Base-by-base conservation (phyloP, 2,329 filamentous ascomycete species). In the Verruconis gallopava region DNA sequence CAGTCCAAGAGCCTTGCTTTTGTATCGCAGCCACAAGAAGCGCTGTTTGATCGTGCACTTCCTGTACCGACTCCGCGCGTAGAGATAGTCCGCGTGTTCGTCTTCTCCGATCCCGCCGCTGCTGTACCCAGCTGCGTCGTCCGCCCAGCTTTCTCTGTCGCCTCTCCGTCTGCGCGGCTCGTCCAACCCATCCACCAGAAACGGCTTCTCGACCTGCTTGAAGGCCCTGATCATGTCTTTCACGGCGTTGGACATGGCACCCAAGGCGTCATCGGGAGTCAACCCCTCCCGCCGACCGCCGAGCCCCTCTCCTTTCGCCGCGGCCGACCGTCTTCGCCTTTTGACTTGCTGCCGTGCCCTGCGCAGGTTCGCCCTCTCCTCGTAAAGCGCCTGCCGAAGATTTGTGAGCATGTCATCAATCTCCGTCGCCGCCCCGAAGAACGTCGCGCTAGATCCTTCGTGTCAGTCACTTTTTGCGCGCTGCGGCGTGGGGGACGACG, bases 321-420 rank as follows among this genome's bases (percentile, higher is more conserved):
- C 4, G 44, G 15, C 2, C 25, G 46, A 17, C 44, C 46, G 21
- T 46, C 4, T 13, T 37, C 39, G 15, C 47, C 43, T 49, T 52
- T 45, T 45, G 22, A 47, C 46, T 38, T 49, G 49, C 13, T 49
- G 49, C 34, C 49, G 47, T 1, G 55, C 47, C 41, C 52, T 50
- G 5, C 55, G 49, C 14, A 65, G 46, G 43, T 58, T 58, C 3
- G 53, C 48, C 21, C 59, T 50, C 48, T 66, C 61, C 52, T 66
- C 61, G 15, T 64, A 50, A 1, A 66, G 49, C 21, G 58, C 58
- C 40, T 62, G 57, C 39, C 62, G 60, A 5, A 66, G 52, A 20
- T 56, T 63, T n/a, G 56, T 61, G 2, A 65, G 49, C 22, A 54
- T 57, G 39, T 58, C 53, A 38, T 58, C 53, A n/a, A 65, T 61